phyloP scores from a whole-genome alignment of 2,329 filamentous ascomycete species.

The Penicillium brasilianum region DNA sequence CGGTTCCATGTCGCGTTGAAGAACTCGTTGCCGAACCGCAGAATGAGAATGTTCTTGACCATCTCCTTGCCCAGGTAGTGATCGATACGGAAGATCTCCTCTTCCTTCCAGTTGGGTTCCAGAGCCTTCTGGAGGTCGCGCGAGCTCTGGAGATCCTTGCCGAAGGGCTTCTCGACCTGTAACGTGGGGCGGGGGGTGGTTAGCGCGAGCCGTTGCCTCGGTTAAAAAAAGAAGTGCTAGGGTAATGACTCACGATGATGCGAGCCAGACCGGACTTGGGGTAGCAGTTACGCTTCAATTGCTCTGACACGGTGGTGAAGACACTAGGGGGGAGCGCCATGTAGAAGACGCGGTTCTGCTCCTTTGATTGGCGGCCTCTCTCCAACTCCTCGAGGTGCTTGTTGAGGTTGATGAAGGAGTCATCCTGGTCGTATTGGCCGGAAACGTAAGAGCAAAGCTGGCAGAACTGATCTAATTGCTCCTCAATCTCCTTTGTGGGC shows the following conservation, averaged over 20 bases:
- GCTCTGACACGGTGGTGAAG: constrained; percentile 96
- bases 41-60: constrained; percentile 99
- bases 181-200: constrained; percentile 23
- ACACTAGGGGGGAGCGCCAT: constrained; percentile 98
- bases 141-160: constrained; percentile 93
- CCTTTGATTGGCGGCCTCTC: constrained; percentile 68
- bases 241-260: constrained; percentile 74
- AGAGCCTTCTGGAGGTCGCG: constrained; percentile 93
- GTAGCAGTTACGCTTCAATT: constrained; percentile 97
- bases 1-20: constrained; percentile 98
- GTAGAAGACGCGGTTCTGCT: constrained; percentile 95
- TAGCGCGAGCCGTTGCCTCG: constrained; percentile 15
- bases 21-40: constrained; percentile 98
- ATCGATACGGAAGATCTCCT: constrained; percentile 98
- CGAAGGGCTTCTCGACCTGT: constrained; percentile 98
- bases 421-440: constrained; percentile 97
- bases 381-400: constrained; percentile 86
- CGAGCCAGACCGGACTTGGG: constrained; percentile 87
- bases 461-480: constrained; percentile 91
- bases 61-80: constrained; percentile 99
- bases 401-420: constrained; percentile 85
- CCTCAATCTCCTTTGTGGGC: constrained; percentile 94
- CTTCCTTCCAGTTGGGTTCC: constrained; percentile 97
- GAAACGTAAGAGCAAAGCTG: constrained; percentile 88
- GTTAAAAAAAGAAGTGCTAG: not conserved